phyloP scores from a whole-genome alignment of 2,329 filamentous ascomycete species.

The Rhytidhysteron rufulum region DNA sequence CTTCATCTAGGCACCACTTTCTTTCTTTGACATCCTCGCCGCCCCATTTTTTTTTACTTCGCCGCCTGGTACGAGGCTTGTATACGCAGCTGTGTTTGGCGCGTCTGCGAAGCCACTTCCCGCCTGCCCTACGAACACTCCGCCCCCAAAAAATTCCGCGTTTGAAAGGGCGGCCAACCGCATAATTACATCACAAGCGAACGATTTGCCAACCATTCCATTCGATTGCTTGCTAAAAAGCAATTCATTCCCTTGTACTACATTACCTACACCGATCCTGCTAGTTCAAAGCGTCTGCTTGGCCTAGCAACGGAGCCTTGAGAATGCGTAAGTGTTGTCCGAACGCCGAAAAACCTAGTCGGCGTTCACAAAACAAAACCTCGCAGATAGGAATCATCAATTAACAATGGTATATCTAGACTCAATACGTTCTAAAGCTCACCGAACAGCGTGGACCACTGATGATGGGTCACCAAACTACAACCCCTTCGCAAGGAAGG shows the following conservation, averaged over 20 bases:
- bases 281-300: background rate
- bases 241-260: background rate
- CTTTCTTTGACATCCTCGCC: too few relatives aligned
- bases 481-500: conserved; percentile 31
- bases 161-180: background rate
- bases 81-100: too few relatives aligned
- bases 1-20: too few relatives aligned
- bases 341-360: background rate
- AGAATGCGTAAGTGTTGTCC: conserved; percentile 2
- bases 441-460: conserved; percentile 29
- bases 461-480: conserved; percentile 23
- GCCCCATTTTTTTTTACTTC: too few relatives aligned
- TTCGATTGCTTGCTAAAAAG: background rate
- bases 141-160: background rate
- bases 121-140: background rate
- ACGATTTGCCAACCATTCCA: background rate
- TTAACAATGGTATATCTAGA: conserved; percentile 19
- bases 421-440: conserved; percentile 31
- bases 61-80: too few relatives aligned
- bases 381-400: background rate
- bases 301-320: background rate
- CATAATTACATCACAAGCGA: background rate
- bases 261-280: background rate
- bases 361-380: background rate
- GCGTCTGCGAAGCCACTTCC: too few relatives aligned